phyloP scores from a whole-genome alignment of 345 rosid species.

The Hirschfeldia incana region DNA sequence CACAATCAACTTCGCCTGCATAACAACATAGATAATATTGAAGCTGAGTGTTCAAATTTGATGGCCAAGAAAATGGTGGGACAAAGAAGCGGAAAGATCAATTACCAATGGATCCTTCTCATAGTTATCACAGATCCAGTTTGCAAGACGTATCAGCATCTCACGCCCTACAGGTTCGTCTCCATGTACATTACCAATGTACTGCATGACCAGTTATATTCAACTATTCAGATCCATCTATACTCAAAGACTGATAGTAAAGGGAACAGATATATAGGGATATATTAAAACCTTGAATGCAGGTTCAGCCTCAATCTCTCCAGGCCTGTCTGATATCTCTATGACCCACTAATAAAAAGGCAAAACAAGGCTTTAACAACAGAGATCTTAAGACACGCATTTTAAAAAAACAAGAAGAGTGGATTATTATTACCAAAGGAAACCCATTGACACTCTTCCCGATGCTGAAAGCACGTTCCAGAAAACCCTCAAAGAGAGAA shows the following conservation, averaged over 20 bases:
- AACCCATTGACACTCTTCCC: constrained; percentile 91
- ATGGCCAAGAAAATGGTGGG: too few species aligned
- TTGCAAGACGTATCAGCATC: constrained; percentile 72
- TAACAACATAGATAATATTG: too few species aligned
- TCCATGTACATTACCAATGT: constrained; percentile 93
- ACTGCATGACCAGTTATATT: constrained; percentile 49
- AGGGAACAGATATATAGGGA: not conserved
- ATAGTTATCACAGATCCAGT: constrained; percentile 93
- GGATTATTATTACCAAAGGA: constrained; percentile 71
- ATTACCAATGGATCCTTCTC: constrained; percentile 73
- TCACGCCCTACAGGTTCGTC: constrained; percentile 98
- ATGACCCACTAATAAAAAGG: constrained; percentile 71
- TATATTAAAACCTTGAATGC: constrained; percentile 77
- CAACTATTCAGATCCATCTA: constrained; percentile 15
- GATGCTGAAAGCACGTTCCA: constrained; percentile 66
- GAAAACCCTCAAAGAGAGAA: constrained; percentile 85
- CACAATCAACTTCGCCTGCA: constrained; percentile 74
- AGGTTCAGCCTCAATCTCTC: constrained; percentile 84
- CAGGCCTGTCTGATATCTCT: constrained; percentile 92
- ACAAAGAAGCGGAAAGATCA: not conserved
- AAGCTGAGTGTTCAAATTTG: too few species aligned
- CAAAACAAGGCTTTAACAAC: not conserved
- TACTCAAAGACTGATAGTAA: too few species aligned
- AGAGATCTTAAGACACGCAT: not conserved
- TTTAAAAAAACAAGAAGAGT: not conserved